Evolutionary conservation across 2,329 filamentous ascomycete species (phyloP).

Genomic region (Diplocarpon mali): DNA sequence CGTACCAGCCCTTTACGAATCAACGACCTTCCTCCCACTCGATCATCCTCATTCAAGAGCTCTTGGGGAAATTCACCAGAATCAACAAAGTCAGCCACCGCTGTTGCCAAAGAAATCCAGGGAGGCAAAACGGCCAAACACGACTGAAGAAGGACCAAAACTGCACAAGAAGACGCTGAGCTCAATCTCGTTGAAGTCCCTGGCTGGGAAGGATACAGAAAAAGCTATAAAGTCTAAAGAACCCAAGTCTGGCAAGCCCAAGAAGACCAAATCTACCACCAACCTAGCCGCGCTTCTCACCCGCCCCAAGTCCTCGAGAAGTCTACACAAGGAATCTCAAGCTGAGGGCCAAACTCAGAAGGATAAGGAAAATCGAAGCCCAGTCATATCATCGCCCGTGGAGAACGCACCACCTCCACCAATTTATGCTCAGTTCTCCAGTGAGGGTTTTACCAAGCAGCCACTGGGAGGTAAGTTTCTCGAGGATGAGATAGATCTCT

Average conservation of each 20-base stretch:
- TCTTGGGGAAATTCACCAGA: conserved; percentile 46
- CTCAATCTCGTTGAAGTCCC: conserved; percentile 35
- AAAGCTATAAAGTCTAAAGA: conserved; percentile 30
- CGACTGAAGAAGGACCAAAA: conserved; percentile 24
- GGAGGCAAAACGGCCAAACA: conserved; percentile 25
- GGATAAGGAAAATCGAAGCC: conserved; percentile 76
- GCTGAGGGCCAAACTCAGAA: conserved; percentile 41
- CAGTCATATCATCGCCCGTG: conserved; percentile 36
- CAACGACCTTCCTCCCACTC: conserved; percentile 29
- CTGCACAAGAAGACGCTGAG: conserved; percentile 36
- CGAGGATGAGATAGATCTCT: conserved; percentile 27
- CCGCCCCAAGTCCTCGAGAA: conserved; percentile 63
- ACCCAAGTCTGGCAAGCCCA: conserved; percentile 46
- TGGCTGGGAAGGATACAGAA: conserved; percentile 29
- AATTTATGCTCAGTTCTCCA: conserved; percentile 69
- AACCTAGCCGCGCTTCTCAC: conserved; percentile 70
- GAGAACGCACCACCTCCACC: conserved; percentile 45
- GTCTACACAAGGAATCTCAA: conserved; percentile 40
- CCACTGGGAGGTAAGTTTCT: conserved; percentile 30
- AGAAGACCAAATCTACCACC: conserved; percentile 73
- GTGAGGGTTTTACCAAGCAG: conserved; percentile 28
- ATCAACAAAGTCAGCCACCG: conserved; percentile 34
- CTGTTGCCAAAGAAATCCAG: conserved; percentile 32
- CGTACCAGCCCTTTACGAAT: conserved; percentile 15
- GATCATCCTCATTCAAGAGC: conserved; percentile 32